These are phyloP conservation scores for Saturnispora halmiae DNA, from an alignment of 805 yeast species.

Conservation along the genomic window DNA sequence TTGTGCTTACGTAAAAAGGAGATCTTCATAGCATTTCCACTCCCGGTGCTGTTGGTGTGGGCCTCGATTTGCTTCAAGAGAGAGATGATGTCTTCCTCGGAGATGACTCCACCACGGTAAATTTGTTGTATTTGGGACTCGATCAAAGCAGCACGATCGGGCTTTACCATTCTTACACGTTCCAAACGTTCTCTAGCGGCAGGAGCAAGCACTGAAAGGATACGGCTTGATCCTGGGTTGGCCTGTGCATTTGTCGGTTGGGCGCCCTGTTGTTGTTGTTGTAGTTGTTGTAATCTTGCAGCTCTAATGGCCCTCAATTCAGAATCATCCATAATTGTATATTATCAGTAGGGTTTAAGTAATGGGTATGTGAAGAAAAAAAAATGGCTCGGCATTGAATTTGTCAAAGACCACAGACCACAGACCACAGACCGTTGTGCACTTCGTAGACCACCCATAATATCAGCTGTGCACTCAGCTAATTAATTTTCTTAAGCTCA, in stretches of 20 bases:
- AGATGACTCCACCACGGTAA: slow-evolving; percentile 72
- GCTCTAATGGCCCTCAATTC: slow-evolving; percentile 87
- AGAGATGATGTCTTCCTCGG: slow-evolving; percentile 74
- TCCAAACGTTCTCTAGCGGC: slow-evolving; percentile 82
- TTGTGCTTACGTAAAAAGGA: slow-evolving; percentile 60
- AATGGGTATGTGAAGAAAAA: too few species aligned
- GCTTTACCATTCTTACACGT: slow-evolving; percentile 80
- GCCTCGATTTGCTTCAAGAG: slow-evolving; percentile 72
- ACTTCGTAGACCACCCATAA: too few species aligned
- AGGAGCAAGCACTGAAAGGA: slow-evolving; percentile 62
- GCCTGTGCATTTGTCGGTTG: slow-evolving; percentile 11
- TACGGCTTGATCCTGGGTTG: slow-evolving; percentile 23
- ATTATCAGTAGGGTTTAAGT: too few species aligned
- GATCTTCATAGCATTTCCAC: slow-evolving; percentile 50
- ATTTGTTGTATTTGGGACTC: slow-evolving; percentile 69
- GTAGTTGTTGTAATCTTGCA: slow-evolving; percentile 84
- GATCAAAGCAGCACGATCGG: slow-evolving; percentile 83
- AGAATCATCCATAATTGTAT: slow-evolving; percentile 64
- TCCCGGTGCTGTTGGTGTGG: neutral
- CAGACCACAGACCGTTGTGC: too few species aligned
- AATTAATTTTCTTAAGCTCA: too few species aligned
- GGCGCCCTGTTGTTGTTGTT: slow-evolving; percentile 26
- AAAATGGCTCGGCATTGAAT: too few species aligned
- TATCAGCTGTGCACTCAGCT: neutral
- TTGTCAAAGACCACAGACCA: too few species aligned